Evolutionary conservation across 352 stramenopile genomes (phyloP).

Genomic region (Phytophthora sojae): DNA sequence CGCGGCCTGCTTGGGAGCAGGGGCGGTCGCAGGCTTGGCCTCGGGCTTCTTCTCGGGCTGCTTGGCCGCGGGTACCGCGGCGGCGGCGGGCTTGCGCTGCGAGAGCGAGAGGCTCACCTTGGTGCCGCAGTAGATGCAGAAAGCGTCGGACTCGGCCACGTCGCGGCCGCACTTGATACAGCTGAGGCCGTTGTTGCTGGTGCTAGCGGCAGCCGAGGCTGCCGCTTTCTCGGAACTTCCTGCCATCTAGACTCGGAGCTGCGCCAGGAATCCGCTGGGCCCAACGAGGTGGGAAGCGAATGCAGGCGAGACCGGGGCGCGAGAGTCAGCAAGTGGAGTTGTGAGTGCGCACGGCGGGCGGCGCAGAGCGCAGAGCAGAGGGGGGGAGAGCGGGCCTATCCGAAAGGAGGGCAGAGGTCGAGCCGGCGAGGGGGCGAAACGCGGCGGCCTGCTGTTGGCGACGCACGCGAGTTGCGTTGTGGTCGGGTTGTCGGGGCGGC

Average conservation of each 20-base stretch:
- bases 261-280: conserved; percentile 13
- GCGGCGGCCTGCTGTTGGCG: conserved; percentile 25
- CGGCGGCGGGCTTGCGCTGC: conserved; percentile 43
- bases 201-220: conserved; percentile 38
- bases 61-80: conserved; percentile 16
- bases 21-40: conserved; percentile 2
- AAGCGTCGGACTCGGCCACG: conserved; percentile 76
- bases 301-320: conserved; percentile 38
- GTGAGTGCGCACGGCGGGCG: conserved; percentile 30
- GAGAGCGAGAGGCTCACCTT: conserved; percentile 69
- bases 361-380: background rate
- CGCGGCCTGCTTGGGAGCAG: conserved; percentile 19
- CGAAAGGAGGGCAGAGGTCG: conserved; percentile 24
- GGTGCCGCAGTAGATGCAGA: conserved; percentile 91
- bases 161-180: conserved; percentile 84
- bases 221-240: conserved; percentile 72
- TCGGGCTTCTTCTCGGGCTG: conserved; percentile 28
- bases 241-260: conserved; percentile 53
- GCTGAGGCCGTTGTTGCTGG: conserved; percentile 54
- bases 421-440: conserved; percentile 22
- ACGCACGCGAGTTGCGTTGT: conserved; percentile 28
- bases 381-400: background rate
- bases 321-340: conserved; percentile 61
- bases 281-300: background rate
- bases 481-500: conserved; percentile 27